A percentile compares a stretch with the other conserved stretches of the same genome.
These are phyloP conservation scores for Telopea speciosissima DNA, from an alignment of 177 flowering plant genomes.

Conservation along the genomic window DNA sequence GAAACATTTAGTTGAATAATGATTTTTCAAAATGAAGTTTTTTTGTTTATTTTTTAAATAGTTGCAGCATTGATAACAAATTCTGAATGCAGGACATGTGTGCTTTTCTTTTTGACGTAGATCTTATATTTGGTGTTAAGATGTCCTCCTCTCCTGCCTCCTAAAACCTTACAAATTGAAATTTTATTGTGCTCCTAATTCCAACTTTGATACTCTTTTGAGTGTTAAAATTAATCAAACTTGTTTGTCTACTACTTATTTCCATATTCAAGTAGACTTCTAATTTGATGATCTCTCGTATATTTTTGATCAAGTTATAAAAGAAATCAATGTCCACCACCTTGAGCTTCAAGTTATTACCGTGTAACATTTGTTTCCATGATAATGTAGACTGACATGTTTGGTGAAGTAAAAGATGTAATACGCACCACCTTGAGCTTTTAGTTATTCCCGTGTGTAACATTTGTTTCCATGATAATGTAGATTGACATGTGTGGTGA, in stretches of 20 bases:
- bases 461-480: conserved; percentile 13
- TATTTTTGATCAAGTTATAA: too few species aligned
- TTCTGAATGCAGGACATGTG: background rate
- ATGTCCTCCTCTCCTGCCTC: background rate
- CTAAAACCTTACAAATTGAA: too few species aligned
- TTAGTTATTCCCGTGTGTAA: background rate
- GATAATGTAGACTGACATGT: conserved; percentile 39
- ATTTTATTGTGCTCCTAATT: background rate
- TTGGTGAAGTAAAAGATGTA: conserved; percentile 58
- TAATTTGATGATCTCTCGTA: too few species aligned
- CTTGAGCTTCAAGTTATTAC: background rate
- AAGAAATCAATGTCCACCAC: background rate
- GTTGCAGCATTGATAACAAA: too few species aligned
- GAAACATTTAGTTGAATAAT: too few species aligned
- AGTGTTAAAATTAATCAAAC: background rate
- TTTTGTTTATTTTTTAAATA: too few species aligned
- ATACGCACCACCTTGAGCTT: conserved; percentile 50
- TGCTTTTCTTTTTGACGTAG: background rate
- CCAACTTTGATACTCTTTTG: background rate
- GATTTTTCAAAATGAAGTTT: too few species aligned
- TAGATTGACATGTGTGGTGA: conserved; percentile 52
- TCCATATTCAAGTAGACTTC: too few species aligned
- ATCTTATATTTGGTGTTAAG: background rate
- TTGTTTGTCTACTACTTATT: too few species aligned
- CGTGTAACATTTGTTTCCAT: conserved; percentile 5